Base-by-base conservation (phyloP, 306 rosid species). In the Oxytropis ochrocephala region DNA sequence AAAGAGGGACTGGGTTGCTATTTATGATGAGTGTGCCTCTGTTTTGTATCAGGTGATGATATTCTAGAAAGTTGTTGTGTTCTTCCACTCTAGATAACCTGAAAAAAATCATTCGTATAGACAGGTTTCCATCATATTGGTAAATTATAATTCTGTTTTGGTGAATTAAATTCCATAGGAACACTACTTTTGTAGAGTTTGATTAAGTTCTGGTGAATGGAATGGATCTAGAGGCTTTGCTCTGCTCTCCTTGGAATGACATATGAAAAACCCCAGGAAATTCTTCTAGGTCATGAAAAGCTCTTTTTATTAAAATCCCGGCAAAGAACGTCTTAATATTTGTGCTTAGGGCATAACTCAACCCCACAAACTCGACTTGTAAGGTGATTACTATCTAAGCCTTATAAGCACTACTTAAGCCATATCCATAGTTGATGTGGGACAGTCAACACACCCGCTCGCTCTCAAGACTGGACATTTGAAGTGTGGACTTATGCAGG, bases 1-100 rank as follows among this genome's bases (percentile, higher is more conserved):
- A 18, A 94, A 94, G 87, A 94, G 99, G 78, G 99, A 94, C 27
- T 94, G 99, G 99, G 99, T 94, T 77, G 96, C 99, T 76, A 94
- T 94, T 75, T 94, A 94, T 76, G 99, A 94, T 69, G 99, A 94
- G 81, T 94, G 99, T 87, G 97, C 99, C 46, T 81, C 83, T 5
- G 99, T 94, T 69, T 80, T 94, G 68, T 94, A 94, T 82, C 87
- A 94, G 99, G 99, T 91, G 65, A 57, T 64, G 48, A 74, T 52
- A 59, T 74, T 60, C 44, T 61, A 3, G 63, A 65, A 72, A 49
- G 16, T 56, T 58, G 58, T 48, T 72, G n/a, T 49, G n/a, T 24
- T 65, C n/a, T 48, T 72, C 47, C 58, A 49, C 3, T 72, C 32
- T 24, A 72, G 74, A 49, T 56, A 13, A 72, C 49, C 21, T 7